These are phyloP conservation scores for Linnemannia exigua DNA, from an alignment of 192 early-diverging fungal genomes.

Conservation along the genomic window DNA sequence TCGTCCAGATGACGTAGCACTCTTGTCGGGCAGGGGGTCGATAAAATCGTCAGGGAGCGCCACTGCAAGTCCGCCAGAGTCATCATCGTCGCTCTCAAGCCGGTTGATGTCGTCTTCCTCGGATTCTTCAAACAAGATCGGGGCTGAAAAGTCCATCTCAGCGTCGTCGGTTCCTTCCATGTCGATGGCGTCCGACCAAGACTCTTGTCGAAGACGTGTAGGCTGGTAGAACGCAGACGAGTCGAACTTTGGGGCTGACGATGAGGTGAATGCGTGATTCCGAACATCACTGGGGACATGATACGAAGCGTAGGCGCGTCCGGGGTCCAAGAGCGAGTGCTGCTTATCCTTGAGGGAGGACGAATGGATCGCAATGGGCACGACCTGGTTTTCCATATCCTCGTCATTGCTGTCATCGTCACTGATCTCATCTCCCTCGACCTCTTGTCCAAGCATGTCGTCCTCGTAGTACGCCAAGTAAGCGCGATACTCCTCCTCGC, in stretches of 20 bases:
- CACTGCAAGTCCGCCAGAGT: conserved; percentile 39
- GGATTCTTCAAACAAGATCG: conserved; percentile 54
- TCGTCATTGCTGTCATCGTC: conserved; percentile 16
- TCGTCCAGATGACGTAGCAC: conserved; percentile 22
- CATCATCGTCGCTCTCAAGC: conserved; percentile 23
- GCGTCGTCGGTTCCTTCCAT: conserved; percentile 56
- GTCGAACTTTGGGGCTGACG: conserved; percentile 44
- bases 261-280: conserved; percentile 17
- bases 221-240: conserved; percentile 49
- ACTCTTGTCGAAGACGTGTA: conserved; percentile 51
- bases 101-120: conserved; percentile 30
- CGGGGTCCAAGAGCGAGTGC: conserved; percentile 12
- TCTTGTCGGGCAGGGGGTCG: conserved; percentile 29
- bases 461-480: conserved; percentile 24
- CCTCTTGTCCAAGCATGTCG: conserved; percentile 12
- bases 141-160: conserved; percentile 57
- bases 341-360: conserved; percentile 23
- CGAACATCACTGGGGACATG: conserved; percentile 5
- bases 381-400: conserved; percentile 32
- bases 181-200: conserved; percentile 62
- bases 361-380: conserved; percentile 40
- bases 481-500: conserved; percentile 20
- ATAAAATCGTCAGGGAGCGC: conserved; percentile 54
- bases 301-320: conserved; percentile 25
- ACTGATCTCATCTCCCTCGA: conserved; percentile 31